Conservation (phyloP, 345 rosid genomes). For the Salix arbutifolia region DNA sequence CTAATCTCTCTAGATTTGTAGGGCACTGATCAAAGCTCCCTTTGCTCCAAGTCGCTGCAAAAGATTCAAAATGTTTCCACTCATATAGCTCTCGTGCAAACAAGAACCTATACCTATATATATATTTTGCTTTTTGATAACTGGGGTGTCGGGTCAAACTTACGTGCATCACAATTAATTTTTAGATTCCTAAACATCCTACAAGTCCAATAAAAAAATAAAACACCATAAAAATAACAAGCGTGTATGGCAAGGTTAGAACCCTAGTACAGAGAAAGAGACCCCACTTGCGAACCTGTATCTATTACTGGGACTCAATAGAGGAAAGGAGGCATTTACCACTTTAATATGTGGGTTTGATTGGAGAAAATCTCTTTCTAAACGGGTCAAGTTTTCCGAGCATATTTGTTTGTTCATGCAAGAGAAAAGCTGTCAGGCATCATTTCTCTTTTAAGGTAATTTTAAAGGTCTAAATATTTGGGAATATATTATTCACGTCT, state of each 20-base stretch:
- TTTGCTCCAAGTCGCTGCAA: slow-evolving; percentile 41
- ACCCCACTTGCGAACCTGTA: slow-evolving; percentile 12
- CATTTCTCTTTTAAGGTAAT: slow-evolving; percentile 23
- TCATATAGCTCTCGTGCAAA: slow-evolving; percentile 14
- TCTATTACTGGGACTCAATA: neutral
- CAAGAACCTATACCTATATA: slow-evolving; percentile 25
- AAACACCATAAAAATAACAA: too few species aligned
- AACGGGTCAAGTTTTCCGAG: slow-evolving; percentile 24
- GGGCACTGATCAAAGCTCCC: slow-evolving; percentile 27
- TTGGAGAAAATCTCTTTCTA: slow-evolving; percentile 15
- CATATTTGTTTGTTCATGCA: slow-evolving; percentile 26
- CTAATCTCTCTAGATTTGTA: slow-evolving; percentile 30
- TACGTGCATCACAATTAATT: too few species aligned
- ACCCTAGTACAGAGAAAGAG: too few species aligned
- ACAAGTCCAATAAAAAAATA: too few species aligned
- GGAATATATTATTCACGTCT: slow-evolving; percentile 18
- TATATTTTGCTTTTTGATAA: too few species aligned
- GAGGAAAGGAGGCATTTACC: slow-evolving; percentile 17
- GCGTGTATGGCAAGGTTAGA: too few species aligned
- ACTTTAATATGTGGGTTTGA: slow-evolving; percentile 31
- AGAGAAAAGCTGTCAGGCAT: slow-evolving; percentile 20
- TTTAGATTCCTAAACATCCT: fast-evolving
- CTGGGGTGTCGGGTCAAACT: too few species aligned
- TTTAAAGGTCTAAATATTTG: slow-evolving; percentile 8
- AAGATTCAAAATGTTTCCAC: slow-evolving; percentile 51